phyloP scores from a whole-genome alignment of 805 yeast species.

The Candida chilensis region DNA sequence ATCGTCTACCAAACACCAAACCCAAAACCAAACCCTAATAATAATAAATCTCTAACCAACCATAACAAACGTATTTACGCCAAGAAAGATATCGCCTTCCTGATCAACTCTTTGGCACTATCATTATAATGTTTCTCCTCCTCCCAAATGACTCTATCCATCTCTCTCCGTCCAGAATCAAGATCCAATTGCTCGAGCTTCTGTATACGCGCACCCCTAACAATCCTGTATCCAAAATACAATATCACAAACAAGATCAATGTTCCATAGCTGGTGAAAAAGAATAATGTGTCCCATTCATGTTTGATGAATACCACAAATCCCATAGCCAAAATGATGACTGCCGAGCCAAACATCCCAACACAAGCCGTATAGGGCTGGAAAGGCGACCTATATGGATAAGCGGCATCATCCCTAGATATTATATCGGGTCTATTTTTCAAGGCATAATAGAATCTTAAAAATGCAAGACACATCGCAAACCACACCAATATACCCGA shows the following conservation, averaged over 20 bases:
- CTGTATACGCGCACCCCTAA: constrained; percentile 56
- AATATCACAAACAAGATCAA: constrained; percentile 32
- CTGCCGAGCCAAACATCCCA: constrained; percentile 33
- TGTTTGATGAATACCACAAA: constrained; percentile 39
- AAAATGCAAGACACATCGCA: constrained; percentile 49
- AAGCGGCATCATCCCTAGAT: constrained; percentile 40
- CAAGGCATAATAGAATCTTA: constrained; percentile 46
- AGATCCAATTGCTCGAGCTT: constrained; percentile 68
- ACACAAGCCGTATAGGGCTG: constrained; percentile 46
- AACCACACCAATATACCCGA: constrained; percentile 77
- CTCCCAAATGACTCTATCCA: constrained; percentile 76
- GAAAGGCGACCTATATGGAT: constrained; percentile 46
- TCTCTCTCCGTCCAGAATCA: constrained; percentile 79
- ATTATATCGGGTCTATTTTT: constrained; percentile 47
- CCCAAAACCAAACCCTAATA: no score
- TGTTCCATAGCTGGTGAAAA: constrained; percentile 47
- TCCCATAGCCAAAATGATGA: constrained; percentile 37
- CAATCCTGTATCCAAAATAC: constrained; percentile 39
- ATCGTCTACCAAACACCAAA: no score
- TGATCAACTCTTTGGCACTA: constrained; percentile 20
- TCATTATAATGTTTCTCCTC: constrained; percentile 44
- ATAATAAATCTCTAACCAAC: no score
- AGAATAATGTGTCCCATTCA: constrained; percentile 39
- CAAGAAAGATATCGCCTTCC: constrained; percentile 20
- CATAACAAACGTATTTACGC: no score